Conservation (phyloP, 2,329 filamentous ascomycete species). For the Colletotrichum echinochloae region DNA sequence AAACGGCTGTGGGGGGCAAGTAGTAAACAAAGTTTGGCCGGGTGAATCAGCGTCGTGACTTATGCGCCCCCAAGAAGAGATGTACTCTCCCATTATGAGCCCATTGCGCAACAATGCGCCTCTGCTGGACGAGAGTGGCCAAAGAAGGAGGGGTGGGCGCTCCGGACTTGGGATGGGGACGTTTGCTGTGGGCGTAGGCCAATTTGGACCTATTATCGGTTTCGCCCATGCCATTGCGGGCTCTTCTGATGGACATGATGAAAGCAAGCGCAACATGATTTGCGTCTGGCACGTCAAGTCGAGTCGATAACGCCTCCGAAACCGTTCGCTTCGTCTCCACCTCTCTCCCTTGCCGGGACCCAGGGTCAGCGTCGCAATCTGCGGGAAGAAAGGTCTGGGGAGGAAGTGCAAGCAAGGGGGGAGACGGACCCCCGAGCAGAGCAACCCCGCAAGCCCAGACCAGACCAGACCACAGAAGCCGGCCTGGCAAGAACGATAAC, state of each 20-base stretch:
- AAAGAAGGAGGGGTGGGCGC: slow-evolving; percentile 1
- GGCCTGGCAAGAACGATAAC: slow-evolving; percentile 4
- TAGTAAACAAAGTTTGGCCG: slow-evolving; percentile 33
- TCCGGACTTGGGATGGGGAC: slow-evolving; percentile 33
- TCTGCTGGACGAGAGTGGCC: slow-evolving; percentile 11
- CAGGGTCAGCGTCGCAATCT: not conserved
- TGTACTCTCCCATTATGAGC: slow-evolving; percentile 12
- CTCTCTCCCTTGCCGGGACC: slow-evolving; percentile 16
- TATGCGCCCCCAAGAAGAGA: slow-evolving; percentile 24
- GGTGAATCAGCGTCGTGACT: slow-evolving; percentile 37
- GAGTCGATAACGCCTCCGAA: slow-evolving; percentile 19
- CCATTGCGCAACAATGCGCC: slow-evolving; percentile 21
- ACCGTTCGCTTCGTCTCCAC: slow-evolving; percentile 25
- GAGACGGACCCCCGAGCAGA: slow-evolving; percentile 3
- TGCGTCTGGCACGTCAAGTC: slow-evolving; percentile 7
- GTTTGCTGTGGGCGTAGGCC: slow-evolving; percentile 3
- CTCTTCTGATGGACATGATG: slow-evolving; percentile 10
- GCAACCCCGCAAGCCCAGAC: slow-evolving; percentile 30
- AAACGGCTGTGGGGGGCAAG: slow-evolving; percentile 34
- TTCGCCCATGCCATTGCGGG: not conserved
- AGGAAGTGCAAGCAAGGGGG: slow-evolving; percentile 18
- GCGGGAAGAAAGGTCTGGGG: slow-evolving; percentile 15
- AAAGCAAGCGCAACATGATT: slow-evolving; percentile 20
- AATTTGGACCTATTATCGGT: slow-evolving; percentile 13
- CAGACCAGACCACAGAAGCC: slow-evolving; percentile 19